A percentile compares a stretch with the other conserved stretches of the same genome.
These are phyloP conservation scores for Venturiaceae sp. DNA, from an alignment of 2,329 filamentous ascomycete species.

Conservation along the genomic window DNA sequence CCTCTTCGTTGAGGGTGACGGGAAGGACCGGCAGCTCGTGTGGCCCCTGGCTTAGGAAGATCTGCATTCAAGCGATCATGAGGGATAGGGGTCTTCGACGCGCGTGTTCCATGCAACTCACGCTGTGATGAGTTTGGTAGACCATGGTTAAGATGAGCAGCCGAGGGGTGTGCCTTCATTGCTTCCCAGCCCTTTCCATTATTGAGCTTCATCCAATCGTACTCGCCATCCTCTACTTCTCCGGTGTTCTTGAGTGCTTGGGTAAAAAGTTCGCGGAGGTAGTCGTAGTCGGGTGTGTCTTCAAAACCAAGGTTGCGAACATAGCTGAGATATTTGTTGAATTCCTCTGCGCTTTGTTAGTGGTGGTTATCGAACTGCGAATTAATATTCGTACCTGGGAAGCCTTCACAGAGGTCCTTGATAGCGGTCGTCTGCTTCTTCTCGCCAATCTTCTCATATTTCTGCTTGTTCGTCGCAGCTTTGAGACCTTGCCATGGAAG, in stretches of 20 bases:
- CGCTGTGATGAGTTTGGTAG: constrained; percentile 74
- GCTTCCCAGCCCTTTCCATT: constrained; percentile 88
- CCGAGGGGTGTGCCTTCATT: constrained; percentile 58
- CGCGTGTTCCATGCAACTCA: constrained; percentile 67
- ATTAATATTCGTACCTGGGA: constrained; percentile 53
- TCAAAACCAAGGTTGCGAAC: constrained; percentile 97
- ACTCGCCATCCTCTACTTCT: constrained; percentile 94
- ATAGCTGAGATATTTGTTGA: constrained; percentile 95
- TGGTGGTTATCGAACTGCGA: neutral
- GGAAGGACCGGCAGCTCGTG: constrained; percentile 55
- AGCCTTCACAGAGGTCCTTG: constrained; percentile 93
- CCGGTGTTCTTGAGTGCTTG: constrained; percentile 90
- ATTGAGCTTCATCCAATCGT: constrained; percentile 99
- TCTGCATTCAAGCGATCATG: constrained; percentile 36
- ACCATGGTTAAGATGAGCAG: constrained; percentile 69
- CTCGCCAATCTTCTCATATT: constrained; percentile 99
- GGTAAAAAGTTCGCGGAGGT: constrained; percentile 91
- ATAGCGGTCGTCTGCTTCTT: constrained; percentile 98
- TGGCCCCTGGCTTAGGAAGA: constrained; percentile 51
- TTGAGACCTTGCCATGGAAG: constrained; percentile 60
- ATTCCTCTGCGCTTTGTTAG: constrained; percentile 56
- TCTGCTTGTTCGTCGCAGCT: constrained; percentile 76
- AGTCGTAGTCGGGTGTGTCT: constrained; percentile 97
- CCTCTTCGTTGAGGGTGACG: constrained; percentile 18
- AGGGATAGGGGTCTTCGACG: constrained; percentile 40